Evolutionary conservation across 352 stramenopile genomes (phyloP).

Genomic region (Pythium sukuiense): DNA sequence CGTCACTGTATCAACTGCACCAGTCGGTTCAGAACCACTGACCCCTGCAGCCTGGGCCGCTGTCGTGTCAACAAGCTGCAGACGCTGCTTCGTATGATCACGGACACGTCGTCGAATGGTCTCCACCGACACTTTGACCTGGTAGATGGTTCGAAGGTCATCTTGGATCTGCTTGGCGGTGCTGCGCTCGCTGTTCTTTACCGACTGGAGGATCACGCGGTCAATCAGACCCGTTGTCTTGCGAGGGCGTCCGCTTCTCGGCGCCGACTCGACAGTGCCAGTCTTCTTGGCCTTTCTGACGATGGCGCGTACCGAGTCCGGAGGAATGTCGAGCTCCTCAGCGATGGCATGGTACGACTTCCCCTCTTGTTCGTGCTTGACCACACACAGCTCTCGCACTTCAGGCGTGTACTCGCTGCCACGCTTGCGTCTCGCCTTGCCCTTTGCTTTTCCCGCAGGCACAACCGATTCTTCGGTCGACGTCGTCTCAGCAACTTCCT

Average conservation of each 20-base stretch:
- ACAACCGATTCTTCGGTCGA: not conserved
- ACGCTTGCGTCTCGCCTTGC: conserved; percentile 32
- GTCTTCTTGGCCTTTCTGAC: conserved; percentile 67
- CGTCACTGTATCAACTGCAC: not conserved
- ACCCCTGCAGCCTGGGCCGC: not conserved
- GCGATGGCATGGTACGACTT: conserved; percentile 57
- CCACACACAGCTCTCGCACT: conserved; percentile 49
- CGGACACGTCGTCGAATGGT: conserved; percentile 58
- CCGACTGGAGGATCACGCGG: conserved; percentile 62
- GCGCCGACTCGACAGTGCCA: conserved; percentile 48
- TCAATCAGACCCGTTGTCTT: conserved; percentile 70
- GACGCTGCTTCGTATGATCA: conserved; percentile 48
- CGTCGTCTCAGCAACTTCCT: not conserved
- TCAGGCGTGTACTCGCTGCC: conserved; percentile 61
- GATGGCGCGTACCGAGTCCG: conserved; percentile 60
- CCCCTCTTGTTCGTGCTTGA: conserved; percentile 52
- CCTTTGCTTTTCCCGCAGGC: not conserved
- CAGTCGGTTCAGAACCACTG: not conserved
- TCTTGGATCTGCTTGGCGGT: conserved; percentile 68
- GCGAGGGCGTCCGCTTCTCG: conserved; percentile 58
- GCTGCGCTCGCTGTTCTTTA: conserved; percentile 50
- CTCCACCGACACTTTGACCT: conserved; percentile 59
- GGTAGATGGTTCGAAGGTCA: conserved; percentile 50
- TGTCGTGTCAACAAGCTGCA: not conserved
- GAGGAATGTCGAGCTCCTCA: conserved; percentile 52